These are phyloP conservation scores for Aspergillus pseudotamarii DNA, from an alignment of 2,329 filamentous ascomycete species.

Conservation along the genomic window DNA sequence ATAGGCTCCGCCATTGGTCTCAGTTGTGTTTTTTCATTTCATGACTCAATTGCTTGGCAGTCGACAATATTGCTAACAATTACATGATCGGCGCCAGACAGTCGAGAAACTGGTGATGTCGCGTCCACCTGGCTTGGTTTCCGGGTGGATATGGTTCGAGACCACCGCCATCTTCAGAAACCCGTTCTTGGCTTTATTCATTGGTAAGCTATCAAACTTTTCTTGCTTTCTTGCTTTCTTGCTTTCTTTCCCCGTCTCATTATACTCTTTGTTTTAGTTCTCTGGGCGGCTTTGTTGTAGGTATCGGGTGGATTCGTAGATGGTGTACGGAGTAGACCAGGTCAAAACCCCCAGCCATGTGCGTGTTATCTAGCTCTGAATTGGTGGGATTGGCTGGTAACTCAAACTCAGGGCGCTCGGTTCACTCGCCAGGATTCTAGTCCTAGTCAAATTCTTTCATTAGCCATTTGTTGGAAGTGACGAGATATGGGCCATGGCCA, in stretches of 20 bases:
- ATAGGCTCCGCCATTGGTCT: not conserved
- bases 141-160: not conserved
- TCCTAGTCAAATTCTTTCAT: not conserved
- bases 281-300: not conserved
- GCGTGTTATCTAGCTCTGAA: constrained; percentile 3
- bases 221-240: not conserved
- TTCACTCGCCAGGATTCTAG: not conserved
- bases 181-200: not conserved
- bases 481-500: not conserved
- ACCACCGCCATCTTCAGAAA: not conserved
- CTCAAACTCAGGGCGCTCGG: not conserved
- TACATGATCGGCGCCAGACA: not conserved
- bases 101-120: constrained; percentile 4
- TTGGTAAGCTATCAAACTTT: not conserved
- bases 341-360: constrained; percentile 3
- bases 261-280: not conserved
- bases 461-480: not conserved
- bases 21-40: not conserved
- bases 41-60: not conserved
- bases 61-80: not conserved
- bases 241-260: not conserved
- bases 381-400: not conserved
- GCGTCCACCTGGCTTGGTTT: not conserved
- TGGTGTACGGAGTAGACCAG: not conserved
- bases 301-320: not conserved